phyloP scores from a whole-genome alignment of 768 basidiomycete genomes.

The Russula sp. region DNA sequence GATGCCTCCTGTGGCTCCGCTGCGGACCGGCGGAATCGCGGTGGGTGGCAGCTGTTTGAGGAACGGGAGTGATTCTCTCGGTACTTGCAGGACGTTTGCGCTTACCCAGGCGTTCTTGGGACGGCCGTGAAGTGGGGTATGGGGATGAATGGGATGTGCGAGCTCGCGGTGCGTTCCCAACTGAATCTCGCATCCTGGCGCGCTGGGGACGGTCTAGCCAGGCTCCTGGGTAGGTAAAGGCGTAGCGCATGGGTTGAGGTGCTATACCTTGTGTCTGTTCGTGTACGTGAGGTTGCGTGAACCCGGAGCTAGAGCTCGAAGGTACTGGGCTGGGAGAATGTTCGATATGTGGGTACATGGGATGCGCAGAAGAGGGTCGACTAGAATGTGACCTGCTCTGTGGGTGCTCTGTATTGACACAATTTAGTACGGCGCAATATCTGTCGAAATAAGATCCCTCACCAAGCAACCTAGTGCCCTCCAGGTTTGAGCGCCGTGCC shows the following conservation, averaged over 20 bases:
- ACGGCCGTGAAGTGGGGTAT: background rate
- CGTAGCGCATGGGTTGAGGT: slow-evolving; percentile 19
- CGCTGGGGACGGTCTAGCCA: slow-evolving; percentile 18
- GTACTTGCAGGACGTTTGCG: slow-evolving; percentile 14
- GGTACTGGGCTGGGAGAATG: slow-evolving; percentile 7
- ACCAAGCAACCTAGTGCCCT: slow-evolving; percentile 1
- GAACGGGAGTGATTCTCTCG: slow-evolving; percentile 1
- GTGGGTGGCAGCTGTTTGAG: slow-evolving; percentile 3
- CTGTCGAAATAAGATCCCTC: background rate
- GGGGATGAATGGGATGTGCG: slow-evolving; percentile 3
- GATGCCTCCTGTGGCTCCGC: slow-evolving; percentile 18
- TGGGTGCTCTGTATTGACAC: background rate
- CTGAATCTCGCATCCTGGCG: slow-evolving; percentile 2
- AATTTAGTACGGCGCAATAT: background rate
- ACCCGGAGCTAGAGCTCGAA: slow-evolving; percentile 9
- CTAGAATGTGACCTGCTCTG: background rate
- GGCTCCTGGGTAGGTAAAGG: slow-evolving; percentile 20
- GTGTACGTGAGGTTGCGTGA: background rate
- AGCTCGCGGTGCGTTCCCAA: background rate
- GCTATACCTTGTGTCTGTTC: slow-evolving; percentile 20
- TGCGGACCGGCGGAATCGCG: slow-evolving; percentile 16
- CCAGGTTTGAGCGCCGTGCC: background rate
- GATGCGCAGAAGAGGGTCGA: background rate
- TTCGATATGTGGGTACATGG: background rate
- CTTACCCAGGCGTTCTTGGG: slow-evolving; percentile 13